Base-by-base conservation (phyloP, 345 rosid genomes). In the Eucalyptus curtisii region DNA sequence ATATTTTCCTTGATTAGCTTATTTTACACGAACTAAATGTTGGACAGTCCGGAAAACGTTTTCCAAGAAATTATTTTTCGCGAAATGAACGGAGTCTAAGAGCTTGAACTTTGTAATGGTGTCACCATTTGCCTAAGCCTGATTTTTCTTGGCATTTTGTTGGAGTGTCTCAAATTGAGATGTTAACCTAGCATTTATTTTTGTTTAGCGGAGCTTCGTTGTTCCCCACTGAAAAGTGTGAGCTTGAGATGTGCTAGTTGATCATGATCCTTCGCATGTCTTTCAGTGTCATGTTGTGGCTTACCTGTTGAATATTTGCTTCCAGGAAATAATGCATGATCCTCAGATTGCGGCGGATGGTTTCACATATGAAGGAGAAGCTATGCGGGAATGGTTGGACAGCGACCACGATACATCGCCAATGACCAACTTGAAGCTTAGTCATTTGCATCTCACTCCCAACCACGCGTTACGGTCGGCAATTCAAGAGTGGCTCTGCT, bases 321-420 rank as follows among this genome's bases (percentile, higher is more conserved):
- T 89, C 61, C 93, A 95, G 97, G 97, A 95, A 92, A 95, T 95
- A 91, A 96, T 95, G 97, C 94, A 94, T 44, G 97, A 95, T 85
- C 97, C 97, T 25, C 96, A 93, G 87, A 92, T 95, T 55, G 97
- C 98, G 3, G 96, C 97, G 6, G 98, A 96, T 88, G 97, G 97
- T 49, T 96, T 95, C 93, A 93, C 97, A 1, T 94, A 96, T 48
- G 96, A 95, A 90, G 96, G 93, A 49, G 95, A 93, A 89, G 95
- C 97, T 27, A 33, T 95, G 86, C 90, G 90, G 31, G 93, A 89
- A 31, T 96, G 98, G 98, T 91, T 95, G 89, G 92, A 90, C 61
- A 95, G 91, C 53, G 93, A 94, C 86, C 94, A 89, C 30, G 94
- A 94, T 87, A 95, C 96, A 31, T 95, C 97, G 25, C 96, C 96